Base-by-base conservation (phyloP, 768 basidiomycete genomes). In the Tulasnella sp. region DNA sequence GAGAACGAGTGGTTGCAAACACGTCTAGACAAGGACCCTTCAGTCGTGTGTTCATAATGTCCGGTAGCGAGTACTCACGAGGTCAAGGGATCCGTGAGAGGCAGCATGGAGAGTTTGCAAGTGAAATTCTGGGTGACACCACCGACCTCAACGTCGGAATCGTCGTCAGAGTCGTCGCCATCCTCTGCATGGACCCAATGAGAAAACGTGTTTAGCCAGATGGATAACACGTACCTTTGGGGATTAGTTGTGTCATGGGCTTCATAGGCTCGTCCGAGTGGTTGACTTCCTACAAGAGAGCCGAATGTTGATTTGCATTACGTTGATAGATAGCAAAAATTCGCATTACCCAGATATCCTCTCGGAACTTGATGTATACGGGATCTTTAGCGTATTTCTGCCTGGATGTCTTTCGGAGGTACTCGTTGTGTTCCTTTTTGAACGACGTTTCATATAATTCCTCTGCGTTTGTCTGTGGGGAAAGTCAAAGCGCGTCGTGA, bases 61-160 rank as follows among this genome's bases (percentile, higher is more conserved):
- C 34, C 0, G 11, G 23, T 31, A 42, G 4, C 15, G 9, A 25
- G 31, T 36, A 53, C 84, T 55, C 66, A 93, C 92, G 87, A 90
- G 3, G 84, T 89, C 58, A 86, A 71, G 2, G 93, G 90, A 49
- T 94, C 74, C 19, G 74, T 74, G 36, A 89, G 74, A 12, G 75
- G 67, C 2, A 72, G 76, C 41, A 92, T 72, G 0, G 84, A 81
- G 49, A 98, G 71, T 2, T 91, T 92, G 63, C 91, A 94, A 55
- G 80, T 83, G 73, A 82, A 89, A 63, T 81, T 82, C 65, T 87
- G 85, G 5, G 82, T 84, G 27, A 82, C 76, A 23, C 89, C 91
- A 51, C 93, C 93, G 49, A 94, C 73, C 69, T 91, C 84, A 31
- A 98, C 69, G 11, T 96, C 93, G 51, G 91, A 86, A 31, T 93